Percentiles rank a stretch among this genome's conserved stretches.
phyloP scores from a whole-genome alignment of 148 eudicot species.

The Rhododendron molle region DNA sequence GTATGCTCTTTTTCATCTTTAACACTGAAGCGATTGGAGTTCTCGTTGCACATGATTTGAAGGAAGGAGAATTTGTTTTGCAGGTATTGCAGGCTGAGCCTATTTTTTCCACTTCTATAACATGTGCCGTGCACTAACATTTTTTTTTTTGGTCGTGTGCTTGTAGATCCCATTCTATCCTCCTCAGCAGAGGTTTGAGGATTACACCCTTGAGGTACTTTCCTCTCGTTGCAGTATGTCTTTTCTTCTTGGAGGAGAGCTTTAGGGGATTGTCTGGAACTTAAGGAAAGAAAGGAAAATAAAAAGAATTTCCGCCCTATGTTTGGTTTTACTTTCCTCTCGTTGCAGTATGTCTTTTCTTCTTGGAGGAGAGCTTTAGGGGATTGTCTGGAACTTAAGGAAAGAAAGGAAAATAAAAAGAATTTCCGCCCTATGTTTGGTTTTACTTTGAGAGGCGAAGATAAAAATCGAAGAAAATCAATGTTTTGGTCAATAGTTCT shows the following conservation, averaged over 20 bases:
- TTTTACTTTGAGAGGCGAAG: not conserved
- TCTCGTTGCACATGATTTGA: conserved; percentile 95
- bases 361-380: not conserved
- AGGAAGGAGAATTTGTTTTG: conserved; percentile 88
- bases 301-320: not conserved
- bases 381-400: not conserved
- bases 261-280: not conserved
- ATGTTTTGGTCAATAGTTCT: not conserved
- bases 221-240: not conserved
- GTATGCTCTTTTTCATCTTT: conserved; percentile 91
- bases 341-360: not conserved
- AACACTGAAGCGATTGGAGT: conserved; percentile 93
- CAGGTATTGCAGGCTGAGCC: conserved; percentile 46
- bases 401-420: not conserved
- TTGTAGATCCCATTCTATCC: conserved; percentile 89
- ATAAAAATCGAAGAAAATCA: not conserved
- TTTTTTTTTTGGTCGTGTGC: conserved; percentile 5
- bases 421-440: not conserved
- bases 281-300: not conserved
- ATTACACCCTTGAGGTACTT: conserved; percentile 67
- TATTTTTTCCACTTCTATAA: not conserved
- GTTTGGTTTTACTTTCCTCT: not conserved
- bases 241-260: not conserved
- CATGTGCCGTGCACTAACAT: not conserved
- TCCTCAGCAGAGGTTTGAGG: conserved; percentile 86